Evolutionary conservation across 768 basidiomycete genomes (phyloP), one percentile per base, ranked within the genome.

Genomic region (Pulveroboletus frians): DNA sequence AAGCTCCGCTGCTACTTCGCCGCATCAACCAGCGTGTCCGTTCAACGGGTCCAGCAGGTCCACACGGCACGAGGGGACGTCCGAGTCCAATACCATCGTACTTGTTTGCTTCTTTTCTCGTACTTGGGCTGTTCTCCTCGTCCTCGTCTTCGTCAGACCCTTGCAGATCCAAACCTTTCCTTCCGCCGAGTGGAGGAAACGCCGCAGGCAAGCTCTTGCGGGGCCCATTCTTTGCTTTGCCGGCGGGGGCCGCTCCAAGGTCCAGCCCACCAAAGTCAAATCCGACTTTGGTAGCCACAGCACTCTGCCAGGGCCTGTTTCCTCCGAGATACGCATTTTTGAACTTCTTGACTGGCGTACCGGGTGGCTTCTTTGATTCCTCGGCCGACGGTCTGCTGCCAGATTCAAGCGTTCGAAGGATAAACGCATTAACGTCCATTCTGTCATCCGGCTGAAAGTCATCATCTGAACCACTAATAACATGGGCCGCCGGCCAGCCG

Each of bases 261-360:
- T 71, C 71, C 11, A 68, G 61, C 15, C 68, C 74, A 29, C 67
- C 69, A 60, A 77, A 78, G 31, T 75, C 71, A 27, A 77, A 74
- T 26, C 73, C 71, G 41, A 88, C 80, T 64, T 85, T 88, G 55
- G 75, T 66, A 13, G 87, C 77, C 17, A 89, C 77, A 4, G 87
- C 87, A 60, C 88, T 89, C 64, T 88, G 87, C 87, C 87, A 90
- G 4, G 84, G 85, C 9, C 87, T 73, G 43, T 80, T 77, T 51
- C 73, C 73, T 26, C 73, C 71, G 31, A 84, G 69, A 59, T 78
- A 73, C 35, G 76, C 74, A 18, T 79, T 81, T 67, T 83, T 83
- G 49, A 74, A 65, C 60, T 76, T 81, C 74, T 91, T 91, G n/a
- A 88, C 85, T 1, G 88, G 88, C 13, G 88, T 91, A 0, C 85